A percentile compares a stretch with the other conserved stretches of the same genome.
phyloP scores from a whole-genome alignment of 495 filamentous ascomycete species.

The Penicillium paxilli region DNA sequence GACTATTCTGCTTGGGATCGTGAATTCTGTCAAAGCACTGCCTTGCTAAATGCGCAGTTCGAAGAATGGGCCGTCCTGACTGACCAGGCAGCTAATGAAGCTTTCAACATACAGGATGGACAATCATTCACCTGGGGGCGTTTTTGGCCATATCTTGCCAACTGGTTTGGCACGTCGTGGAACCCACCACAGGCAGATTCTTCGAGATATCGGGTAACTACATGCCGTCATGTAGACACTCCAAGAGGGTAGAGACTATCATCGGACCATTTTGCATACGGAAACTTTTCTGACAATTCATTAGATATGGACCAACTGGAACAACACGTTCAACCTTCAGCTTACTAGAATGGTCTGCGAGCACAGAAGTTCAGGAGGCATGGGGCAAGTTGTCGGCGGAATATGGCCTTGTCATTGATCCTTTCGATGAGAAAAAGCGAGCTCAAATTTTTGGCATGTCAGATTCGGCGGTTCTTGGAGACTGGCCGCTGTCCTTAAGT shows the following conservation, averaged over 20 bases:
- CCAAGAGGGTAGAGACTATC: neutral
- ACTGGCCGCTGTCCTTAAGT: neutral
- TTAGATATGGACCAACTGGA: neutral
- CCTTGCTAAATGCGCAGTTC: slow-evolving; percentile 43
- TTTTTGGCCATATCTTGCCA: slow-evolving; percentile 45
- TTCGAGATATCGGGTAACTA: slow-evolving; percentile 1
- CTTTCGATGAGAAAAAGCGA: neutral
- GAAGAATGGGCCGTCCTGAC: slow-evolving; percentile 49
- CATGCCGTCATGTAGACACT: slow-evolving; percentile 10
- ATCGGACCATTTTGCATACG: neutral
- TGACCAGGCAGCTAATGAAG: slow-evolving; percentile 30
- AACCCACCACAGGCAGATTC: slow-evolving; percentile 18
- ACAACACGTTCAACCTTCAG: neutral
- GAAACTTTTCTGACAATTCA: neutral
- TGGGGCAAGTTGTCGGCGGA: neutral
- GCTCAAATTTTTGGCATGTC: neutral
- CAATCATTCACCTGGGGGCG: slow-evolving; percentile 36
- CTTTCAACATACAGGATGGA: slow-evolving; percentile 46
- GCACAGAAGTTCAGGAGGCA: neutral
- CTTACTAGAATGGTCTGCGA: neutral
- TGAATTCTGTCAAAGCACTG: slow-evolving; percentile 33
- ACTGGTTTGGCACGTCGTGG: slow-evolving; percentile 38
- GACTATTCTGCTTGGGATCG: slow-evolving; percentile 39
- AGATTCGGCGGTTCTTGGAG: neutral
- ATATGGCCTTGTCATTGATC: neutral